Percentiles rank a stretch among this genome's conserved stretches.
These are phyloP conservation scores for Paecilomyces sp. DNA, from an alignment of 2,329 filamentous ascomycete genomes.

Conservation along the genomic window DNA sequence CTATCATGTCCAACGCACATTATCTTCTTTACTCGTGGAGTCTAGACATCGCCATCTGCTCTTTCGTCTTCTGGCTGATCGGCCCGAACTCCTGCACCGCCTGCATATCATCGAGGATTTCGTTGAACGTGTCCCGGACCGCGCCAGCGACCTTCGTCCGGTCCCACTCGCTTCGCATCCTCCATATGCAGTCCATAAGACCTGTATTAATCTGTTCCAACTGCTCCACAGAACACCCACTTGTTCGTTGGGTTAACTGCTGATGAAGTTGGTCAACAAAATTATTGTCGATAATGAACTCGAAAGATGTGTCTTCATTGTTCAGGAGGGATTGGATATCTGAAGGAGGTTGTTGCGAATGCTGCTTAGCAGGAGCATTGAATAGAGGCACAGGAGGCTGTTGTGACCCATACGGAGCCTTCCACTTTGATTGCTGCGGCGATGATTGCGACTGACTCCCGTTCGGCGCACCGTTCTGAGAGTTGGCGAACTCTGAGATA, in stretches of 20 bases:
- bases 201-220: slow-evolving; percentile 87
- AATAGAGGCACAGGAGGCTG: slow-evolving; percentile 35
- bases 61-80: slow-evolving; percentile 27
- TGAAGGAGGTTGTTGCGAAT: slow-evolving; percentile 15
- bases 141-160: slow-evolving; percentile 62
- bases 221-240: slow-evolving; percentile 82
- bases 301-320: slow-evolving; percentile 21
- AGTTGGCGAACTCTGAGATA: slow-evolving; percentile 19
- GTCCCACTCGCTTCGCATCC: slow-evolving; percentile 72
- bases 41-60: slow-evolving; percentile 16
- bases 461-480: slow-evolving; percentile 21
- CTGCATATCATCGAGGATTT: slow-evolving; percentile 51
- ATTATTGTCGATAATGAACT: slow-evolving; percentile 37
- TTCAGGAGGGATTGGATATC: slow-evolving; percentile 27
- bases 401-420: slow-evolving; percentile 5
- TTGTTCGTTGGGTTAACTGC: slow-evolving; percentile 59
- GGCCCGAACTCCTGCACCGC: slow-evolving; percentile 42
- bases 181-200: slow-evolving; percentile 88
- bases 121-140: slow-evolving; percentile 67
- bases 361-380: slow-evolving; percentile 21
- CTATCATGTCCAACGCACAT: not conserved
- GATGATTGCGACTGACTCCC: slow-evolving; percentile 29
- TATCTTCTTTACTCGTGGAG: slow-evolving; percentile 6
- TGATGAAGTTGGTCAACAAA: slow-evolving; percentile 54
- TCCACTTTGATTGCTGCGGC: not conserved